Percentiles rank a stretch among this genome's conserved stretches.
Conservation (phyloP, 2,329 filamentous ascomycete species). For the Bipolaris gigantea region DNA sequence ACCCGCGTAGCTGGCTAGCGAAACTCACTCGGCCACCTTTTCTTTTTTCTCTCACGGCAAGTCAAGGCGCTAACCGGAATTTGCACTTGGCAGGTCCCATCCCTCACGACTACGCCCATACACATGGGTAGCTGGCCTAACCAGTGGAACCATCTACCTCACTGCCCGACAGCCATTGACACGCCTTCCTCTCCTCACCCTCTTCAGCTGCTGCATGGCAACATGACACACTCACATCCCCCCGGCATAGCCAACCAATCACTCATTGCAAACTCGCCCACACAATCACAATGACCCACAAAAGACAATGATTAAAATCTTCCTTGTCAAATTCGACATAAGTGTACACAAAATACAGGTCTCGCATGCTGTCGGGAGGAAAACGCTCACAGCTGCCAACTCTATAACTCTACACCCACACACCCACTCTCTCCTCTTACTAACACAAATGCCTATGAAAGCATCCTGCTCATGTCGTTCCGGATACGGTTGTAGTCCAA, state of each 20-base stretch:
- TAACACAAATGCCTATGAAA: conserved; percentile 29
- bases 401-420: conserved; percentile 18
- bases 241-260: not conserved
- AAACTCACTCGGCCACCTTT: too few species aligned
- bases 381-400: conserved; percentile 15
- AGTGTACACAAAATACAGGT: conserved; percentile 43
- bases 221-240: too few species aligned
- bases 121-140: too few species aligned
- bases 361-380: conserved; percentile 5
- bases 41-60: too few species aligned
- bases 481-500: conserved; percentile 76
- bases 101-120: too few species aligned
- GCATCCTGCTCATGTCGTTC: conserved; percentile 84
- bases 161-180: too few species aligned
- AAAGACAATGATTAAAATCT: conserved; percentile 22
- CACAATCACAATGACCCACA: not conserved
- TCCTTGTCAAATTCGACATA: conserved; percentile 34
- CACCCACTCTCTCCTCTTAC: not conserved
- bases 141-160: too few species aligned
- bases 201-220: too few species aligned
- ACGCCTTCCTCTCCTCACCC: too few species aligned
- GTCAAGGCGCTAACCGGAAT: too few species aligned
- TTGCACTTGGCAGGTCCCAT: too few species aligned
- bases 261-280: not conserved
- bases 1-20: too few species aligned